Conservation (phyloP, 139 green algal species). For the Haematococcus lacustris region DNA sequence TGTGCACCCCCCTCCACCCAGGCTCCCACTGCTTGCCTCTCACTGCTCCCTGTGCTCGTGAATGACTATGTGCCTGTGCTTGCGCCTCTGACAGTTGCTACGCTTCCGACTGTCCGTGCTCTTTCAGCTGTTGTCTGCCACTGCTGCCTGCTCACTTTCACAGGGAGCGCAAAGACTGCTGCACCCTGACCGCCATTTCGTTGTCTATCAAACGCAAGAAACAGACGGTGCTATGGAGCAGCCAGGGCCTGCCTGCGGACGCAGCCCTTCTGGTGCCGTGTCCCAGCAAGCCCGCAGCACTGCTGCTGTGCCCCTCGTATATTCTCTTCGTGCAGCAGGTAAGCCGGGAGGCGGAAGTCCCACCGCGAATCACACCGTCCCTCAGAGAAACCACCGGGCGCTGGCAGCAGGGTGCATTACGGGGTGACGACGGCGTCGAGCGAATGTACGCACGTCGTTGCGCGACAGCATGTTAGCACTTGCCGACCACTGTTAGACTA, state of each 20-base stretch:
- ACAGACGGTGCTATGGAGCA: conserved; percentile 73
- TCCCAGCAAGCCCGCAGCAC: conserved; percentile 54
- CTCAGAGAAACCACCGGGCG: background rate
- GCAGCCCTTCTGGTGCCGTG: conserved; percentile 57
- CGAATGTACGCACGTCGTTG: background rate
- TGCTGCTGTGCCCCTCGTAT: conserved; percentile 61
- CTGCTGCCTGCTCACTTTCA: background rate
- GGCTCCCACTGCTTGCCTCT: no score
- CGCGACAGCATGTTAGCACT: background rate
- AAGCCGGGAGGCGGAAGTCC: background rate
- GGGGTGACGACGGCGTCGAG: background rate
- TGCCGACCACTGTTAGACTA: no score
- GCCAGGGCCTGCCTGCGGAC: conserved; percentile 62
- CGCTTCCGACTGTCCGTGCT: no score
- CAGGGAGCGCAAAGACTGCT: conserved; percentile 70
- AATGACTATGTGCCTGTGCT: no score
- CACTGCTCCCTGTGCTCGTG: no score
- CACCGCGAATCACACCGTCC: background rate
- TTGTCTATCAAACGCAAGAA: conserved; percentile 65
- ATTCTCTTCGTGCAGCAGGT: conserved; percentile 78
- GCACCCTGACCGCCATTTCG: conserved; percentile 65
- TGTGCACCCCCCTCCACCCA: no score
- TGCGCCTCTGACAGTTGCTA: no score
- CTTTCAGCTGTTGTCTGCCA: no score
- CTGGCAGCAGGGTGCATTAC: background rate